Base-by-base conservation (phyloP, 1,284 basidiomycete species). In the Phaffia rhodozyma region DNA sequence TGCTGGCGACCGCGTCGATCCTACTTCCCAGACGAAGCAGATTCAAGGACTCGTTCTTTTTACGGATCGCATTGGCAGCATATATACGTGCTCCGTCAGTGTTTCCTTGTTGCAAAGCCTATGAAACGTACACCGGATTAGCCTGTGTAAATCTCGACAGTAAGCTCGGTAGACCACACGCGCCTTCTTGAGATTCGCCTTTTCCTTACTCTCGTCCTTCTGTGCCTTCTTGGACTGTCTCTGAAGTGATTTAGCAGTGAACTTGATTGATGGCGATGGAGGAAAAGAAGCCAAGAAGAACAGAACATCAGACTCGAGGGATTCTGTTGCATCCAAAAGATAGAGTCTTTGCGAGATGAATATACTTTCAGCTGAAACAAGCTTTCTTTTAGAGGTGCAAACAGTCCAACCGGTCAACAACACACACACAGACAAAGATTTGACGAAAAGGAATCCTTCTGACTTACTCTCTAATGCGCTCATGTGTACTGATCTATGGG, bases 51-150 rank as follows among this genome's bases (percentile, higher is more conserved):
- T 99, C 96, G 68, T 84, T 91, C 83, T 98, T 97, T 83, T 99
- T 99, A 62, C 96, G 83, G 72, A 99, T 99, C 54, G 96, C 91
- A 73, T 98, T 99, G 55, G 91, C 86, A 20, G 96, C 96, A 74
- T 98, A 98, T 80, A 99, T 98, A 65, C 90, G 84, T n/a, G 96
- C 96, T 55, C 94, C 92, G 67, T 99, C 96, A 58, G 83, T 89
- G 78, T 99, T 98, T 59, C 92, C 91, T 77, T 98, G 93, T 72
- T 91, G 87, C 7, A 98, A 81, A 5, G 96, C 96, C 93, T 97
- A 76, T 9, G 23, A 50, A 30, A 27, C 21, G 52, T 27, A 9
- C n/a, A 30, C 38, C 25, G 38, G 59, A 5, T 27, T 23, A 30
- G 29, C 21, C 4, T 25, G 30, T 20, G 43, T n/a, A 9, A 21